Percentiles rank a stretch among this genome's conserved stretches.
Evolutionary conservation across 768 basidiomycete genomes (phyloP).

Genomic region (Exsudoporus frostii): DNA sequence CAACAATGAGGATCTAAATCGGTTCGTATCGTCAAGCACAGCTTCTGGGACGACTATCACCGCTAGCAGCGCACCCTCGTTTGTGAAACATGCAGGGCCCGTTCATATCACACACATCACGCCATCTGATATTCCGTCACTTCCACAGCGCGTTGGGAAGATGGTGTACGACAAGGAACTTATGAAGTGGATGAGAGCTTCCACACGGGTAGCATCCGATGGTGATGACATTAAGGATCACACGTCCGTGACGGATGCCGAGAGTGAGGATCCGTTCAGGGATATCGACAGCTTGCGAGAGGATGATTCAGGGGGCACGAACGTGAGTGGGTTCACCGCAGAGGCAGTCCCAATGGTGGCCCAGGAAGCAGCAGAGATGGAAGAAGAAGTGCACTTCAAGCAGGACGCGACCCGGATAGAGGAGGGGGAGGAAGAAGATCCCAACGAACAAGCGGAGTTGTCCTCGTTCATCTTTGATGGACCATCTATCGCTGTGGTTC

Average conservation of each 20-base stretch:
- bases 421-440: constrained; percentile 42
- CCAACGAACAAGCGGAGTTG: constrained; percentile 64
- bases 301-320: constrained; percentile 42
- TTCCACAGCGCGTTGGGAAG: constrained; percentile 78
- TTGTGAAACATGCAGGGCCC: constrained; percentile 80
- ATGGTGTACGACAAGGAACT: constrained; percentile 84
- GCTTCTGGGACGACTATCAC: constrained; percentile 71
- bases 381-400: constrained; percentile 14
- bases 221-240: constrained; percentile 31
- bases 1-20: constrained; percentile 72
- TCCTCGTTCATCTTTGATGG: constrained; percentile 73
- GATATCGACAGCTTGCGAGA: constrained; percentile 86
- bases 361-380: constrained; percentile 11
- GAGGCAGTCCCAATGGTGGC: constrained; percentile 4
- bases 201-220: constrained; percentile 34
- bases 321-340: background rate
- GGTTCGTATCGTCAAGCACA: constrained; percentile 89
- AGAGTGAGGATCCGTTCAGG: constrained; percentile 86
- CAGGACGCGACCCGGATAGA: constrained; percentile 40
- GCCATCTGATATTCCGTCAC: constrained; percentile 68
- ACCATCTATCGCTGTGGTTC: constrained; percentile 49
- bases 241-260: constrained; percentile 36
- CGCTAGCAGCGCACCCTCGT: constrained; percentile 71
- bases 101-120: constrained; percentile 77
- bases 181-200: constrained; percentile 83